These are phyloP conservation scores for Protea cynaroides DNA, from an alignment of 164 flowering plant species.

Conservation along the genomic window DNA sequence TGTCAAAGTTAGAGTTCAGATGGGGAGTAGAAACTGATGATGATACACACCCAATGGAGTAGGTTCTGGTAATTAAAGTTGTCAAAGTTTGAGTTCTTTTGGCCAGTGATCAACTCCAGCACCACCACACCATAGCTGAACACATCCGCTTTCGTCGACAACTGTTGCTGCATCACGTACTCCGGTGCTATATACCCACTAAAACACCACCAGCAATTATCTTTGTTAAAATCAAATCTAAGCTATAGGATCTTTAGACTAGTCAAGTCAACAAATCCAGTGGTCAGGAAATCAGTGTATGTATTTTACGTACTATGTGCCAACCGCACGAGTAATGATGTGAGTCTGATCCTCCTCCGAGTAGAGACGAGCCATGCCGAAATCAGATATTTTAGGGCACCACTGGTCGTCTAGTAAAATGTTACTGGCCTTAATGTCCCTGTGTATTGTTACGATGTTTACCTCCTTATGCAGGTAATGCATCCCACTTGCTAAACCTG, in stretches of 20 bases:
- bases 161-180: conserved; percentile 72
- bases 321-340: conserved; percentile 85
- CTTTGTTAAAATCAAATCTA: neutral
- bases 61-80: conserved; percentile 39
- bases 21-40: too few relatives aligned
- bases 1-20: too few relatives aligned
- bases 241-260: too few relatives aligned
- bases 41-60: conserved; percentile 82
- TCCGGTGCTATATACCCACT: conserved; percentile 99
- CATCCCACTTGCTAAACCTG: conserved; percentile 73
- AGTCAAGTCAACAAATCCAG: too few relatives aligned
- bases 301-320: conserved; percentile 69
- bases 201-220: conserved; percentile 4
- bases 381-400: conserved; percentile 92
- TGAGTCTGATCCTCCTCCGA: conserved; percentile 79
- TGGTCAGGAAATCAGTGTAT: too few relatives aligned
- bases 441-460: conserved; percentile 66
- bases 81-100: conserved; percentile 56
- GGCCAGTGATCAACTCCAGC: conserved; percentile 75
- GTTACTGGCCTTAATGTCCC: conserved; percentile 95
- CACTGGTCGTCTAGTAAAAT: conserved; percentile 84
- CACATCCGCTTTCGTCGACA: conserved; percentile 76
- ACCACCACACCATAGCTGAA: conserved; percentile 88
- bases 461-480: conserved; percentile 87
- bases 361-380: conserved; percentile 93